phyloP scores from a whole-genome alignment of 768 basidiomycete species.

The Auricularia cornea region DNA sequence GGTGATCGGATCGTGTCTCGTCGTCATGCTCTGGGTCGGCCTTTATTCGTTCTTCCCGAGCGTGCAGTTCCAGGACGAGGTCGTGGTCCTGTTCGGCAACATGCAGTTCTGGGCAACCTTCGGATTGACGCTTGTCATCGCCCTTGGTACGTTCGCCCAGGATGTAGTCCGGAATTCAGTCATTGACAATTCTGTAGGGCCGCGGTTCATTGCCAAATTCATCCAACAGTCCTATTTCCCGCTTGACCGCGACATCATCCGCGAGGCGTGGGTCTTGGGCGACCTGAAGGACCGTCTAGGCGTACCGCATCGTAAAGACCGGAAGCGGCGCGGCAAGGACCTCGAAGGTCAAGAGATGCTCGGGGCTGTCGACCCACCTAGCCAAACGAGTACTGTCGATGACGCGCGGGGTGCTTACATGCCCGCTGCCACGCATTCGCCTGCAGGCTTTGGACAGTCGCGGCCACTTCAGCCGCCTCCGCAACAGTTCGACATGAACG shows the following conservation, averaged over 20 bases:
- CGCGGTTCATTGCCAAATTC: slow-evolving; percentile 74
- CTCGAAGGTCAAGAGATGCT: neutral
- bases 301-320: slow-evolving; percentile 48
- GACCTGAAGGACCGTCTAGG: slow-evolving; percentile 78
- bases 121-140: slow-evolving; percentile 55
- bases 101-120: slow-evolving; percentile 81
- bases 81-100: slow-evolving; percentile 63
- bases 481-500: neutral
- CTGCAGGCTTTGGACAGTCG: neutral
- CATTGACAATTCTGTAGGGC: slow-evolving; percentile 38
- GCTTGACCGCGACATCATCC: slow-evolving; percentile 80
- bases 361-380: neutral
- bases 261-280: slow-evolving; percentile 84
- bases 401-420: neutral
- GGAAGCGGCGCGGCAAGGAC: neutral
- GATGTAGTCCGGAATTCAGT: neutral
- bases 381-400: neutral
- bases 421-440: neutral
- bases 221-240: slow-evolving; percentile 63
- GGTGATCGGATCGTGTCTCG: slow-evolving; percentile 67
- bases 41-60: slow-evolving; percentile 78
- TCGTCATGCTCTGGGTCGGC: slow-evolving; percentile 81
- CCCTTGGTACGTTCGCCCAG: slow-evolving; percentile 48
- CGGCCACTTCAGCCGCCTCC: neutral
- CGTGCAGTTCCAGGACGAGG: slow-evolving; percentile 64